Evolutionary conservation across 164 flowering plant genomes (phyloP).

Genomic region (grape (Vitis vinifera)): ASM3070453v1 NC_081810.1:9110501-9111000

Average conservation of each 20-base stretch:
- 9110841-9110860: constrained; percentile 40
- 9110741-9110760: constrained; percentile 16
- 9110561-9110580: constrained; percentile 17
- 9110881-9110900: constrained; percentile 37
- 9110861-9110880: constrained; percentile 24
- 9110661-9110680: too few species aligned
- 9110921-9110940: constrained; percentile 41
- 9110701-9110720: constrained; percentile 27
- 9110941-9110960: constrained; percentile 42
- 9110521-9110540: too few species aligned
- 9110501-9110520: too few species aligned
- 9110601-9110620: constrained; percentile 39
- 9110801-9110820: constrained; percentile 26
- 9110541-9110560: too few species aligned
- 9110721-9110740: constrained; percentile 24
- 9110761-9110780: constrained; percentile 35
- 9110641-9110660: constrained; percentile 30
- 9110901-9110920: constrained; percentile 17
- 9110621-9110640: constrained; percentile 49
- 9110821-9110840: constrained; percentile 43
- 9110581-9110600: constrained; percentile 29
- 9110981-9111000: too few species aligned
- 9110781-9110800: constrained; percentile 28
- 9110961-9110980: too few species aligned
- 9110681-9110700: constrained; percentile 20